A percentile compares a stretch with the other conserved stretches of the same genome.
Evolutionary conservation across 768 basidiomycete genomes (phyloP).

Genomic region (Termitomyces sp.): DNA sequence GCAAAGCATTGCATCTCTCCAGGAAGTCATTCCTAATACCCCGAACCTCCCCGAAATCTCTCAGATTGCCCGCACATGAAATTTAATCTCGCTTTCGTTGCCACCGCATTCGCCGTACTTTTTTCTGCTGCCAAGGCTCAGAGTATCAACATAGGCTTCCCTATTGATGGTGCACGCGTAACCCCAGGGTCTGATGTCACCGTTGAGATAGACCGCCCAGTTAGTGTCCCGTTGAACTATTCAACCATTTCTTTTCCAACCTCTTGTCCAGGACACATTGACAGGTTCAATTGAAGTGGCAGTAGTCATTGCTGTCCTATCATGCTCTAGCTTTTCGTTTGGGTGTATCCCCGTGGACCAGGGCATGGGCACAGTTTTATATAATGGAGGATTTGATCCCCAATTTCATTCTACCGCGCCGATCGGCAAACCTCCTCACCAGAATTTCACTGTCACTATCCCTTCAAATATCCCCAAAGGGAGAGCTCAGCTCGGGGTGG

Average conservation of each 20-base stretch:
- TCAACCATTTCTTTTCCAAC: background rate
- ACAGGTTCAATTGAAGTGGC: conserved; percentile 38
- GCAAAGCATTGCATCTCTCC: background rate
- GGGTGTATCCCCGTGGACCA: conserved; percentile 18
- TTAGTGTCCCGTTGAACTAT: conserved; percentile 18
- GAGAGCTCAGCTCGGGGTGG: conserved; percentile 27
- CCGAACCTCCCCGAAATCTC: background rate
- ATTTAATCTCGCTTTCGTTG: background rate
- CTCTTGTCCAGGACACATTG: conserved; percentile 24
- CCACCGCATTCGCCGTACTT: conserved; percentile 12
- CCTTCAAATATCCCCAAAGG: conserved; percentile 25
- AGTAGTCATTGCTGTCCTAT: conserved; percentile 36
- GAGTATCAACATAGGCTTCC: conserved; percentile 30
- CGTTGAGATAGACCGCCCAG: conserved; percentile 44
- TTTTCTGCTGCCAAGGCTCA: conserved; percentile 36
- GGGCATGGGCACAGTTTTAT: conserved; percentile 37
- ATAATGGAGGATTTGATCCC: conserved; percentile 39
- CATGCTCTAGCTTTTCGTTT: conserved; percentile 20
- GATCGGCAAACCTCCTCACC: conserved; percentile 24
- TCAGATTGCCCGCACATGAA: background rate
- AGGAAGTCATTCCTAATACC: background rate
- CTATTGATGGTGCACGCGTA: conserved; percentile 27
- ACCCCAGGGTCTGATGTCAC: conserved; percentile 29
- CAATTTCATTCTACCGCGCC: conserved; percentile 19
- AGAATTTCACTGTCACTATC: conserved; percentile 39